Percentiles rank a stretch among this genome's conserved stretches.
These are phyloP conservation scores for Rhodomyrtus tomentosa DNA, from an alignment of 345 rosid genomes.

Conservation along the genomic window DNA sequence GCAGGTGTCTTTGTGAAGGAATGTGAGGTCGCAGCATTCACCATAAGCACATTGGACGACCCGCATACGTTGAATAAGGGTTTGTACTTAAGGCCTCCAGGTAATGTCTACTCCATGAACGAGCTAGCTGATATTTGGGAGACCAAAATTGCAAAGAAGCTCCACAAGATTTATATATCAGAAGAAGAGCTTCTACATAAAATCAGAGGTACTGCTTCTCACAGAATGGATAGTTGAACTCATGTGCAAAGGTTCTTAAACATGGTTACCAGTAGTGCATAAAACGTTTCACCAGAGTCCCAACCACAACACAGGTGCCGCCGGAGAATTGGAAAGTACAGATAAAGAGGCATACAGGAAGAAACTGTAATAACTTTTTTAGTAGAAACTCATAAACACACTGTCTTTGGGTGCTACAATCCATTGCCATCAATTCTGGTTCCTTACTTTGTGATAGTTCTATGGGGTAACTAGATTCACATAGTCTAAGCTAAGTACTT, in stretches of 20 bases:
- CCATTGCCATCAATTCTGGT: neutral
- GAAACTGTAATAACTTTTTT: neutral
- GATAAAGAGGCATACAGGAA: neutral
- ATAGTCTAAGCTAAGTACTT: neutral
- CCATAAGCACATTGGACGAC: conserved; percentile 54
- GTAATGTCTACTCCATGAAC: conserved; percentile 56
- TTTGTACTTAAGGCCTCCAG: conserved; percentile 54
- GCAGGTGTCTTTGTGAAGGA: conserved; percentile 57
- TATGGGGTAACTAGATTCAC: neutral
- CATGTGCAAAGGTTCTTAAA: neutral
- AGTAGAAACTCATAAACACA: neutral
- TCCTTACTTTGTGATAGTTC: neutral
- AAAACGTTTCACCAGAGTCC: neutral
- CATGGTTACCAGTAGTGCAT: neutral
- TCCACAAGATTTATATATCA: conserved; percentile 35
- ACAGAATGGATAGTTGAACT: neutral
- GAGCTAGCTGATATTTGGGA: conserved; percentile 67
- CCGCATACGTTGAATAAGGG: conserved; percentile 49
- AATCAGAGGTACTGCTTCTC: conserved; percentile 42
- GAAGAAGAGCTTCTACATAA: conserved; percentile 51
- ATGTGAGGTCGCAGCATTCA: conserved; percentile 56
- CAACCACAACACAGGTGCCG: neutral
- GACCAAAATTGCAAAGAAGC: conserved; percentile 45
- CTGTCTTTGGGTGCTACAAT: neutral
- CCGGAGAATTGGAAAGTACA: neutral